Base-by-base conservation (phyloP, 2,329 filamentous ascomycete species). In the Geosmithia putterillii region DNA sequence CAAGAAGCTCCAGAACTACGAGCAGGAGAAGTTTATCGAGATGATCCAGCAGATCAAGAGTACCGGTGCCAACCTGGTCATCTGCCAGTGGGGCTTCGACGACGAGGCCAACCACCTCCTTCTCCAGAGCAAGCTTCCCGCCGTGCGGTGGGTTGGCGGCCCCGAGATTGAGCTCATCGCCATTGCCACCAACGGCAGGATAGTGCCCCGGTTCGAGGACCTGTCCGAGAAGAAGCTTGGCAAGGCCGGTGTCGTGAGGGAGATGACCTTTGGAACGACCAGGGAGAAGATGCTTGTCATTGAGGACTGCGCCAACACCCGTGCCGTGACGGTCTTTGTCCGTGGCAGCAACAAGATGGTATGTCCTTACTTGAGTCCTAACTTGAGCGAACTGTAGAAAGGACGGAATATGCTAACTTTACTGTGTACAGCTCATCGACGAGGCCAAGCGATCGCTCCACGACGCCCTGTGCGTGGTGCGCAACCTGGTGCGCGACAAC, bases 271-370 rank as follows among this genome's bases (percentile, higher is more conserved):
- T 57, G 92, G 92, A 55, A 98, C 92, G 2, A 98, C 92, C 38
- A 79, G 92, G 58, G 92, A 98, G 67, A 96, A 98, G 79, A 98
- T 98, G 92, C 73, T 98, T 54, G 86, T 98, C 45, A 98, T 98
- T 55, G 94, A 98, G 69, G 92, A 98, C 67, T 98, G 92, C 60
- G 92, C 94, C 57, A 98, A 98, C 70, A 95, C 87, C 46, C 76
- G 92, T 56, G 92, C 92, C 38, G 94, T 98, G 47, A 98, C 92
- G 3, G 81, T 94, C 44, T 98, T 98, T 63, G 86, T 98, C 47
- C 77, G 92, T 57, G 92, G 92, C 57, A 94, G 88, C 73, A 98
- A 98, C 77, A 98, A 96, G 75, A 98, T 98, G 92, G 86, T 90
- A 74, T 64, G 14, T 6, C 42, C 12, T 7, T 36, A 8, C 5